Evolutionary conservation across 2,329 filamentous ascomycete species (phyloP).

Genomic region (Monosporascus sp.): DNA sequence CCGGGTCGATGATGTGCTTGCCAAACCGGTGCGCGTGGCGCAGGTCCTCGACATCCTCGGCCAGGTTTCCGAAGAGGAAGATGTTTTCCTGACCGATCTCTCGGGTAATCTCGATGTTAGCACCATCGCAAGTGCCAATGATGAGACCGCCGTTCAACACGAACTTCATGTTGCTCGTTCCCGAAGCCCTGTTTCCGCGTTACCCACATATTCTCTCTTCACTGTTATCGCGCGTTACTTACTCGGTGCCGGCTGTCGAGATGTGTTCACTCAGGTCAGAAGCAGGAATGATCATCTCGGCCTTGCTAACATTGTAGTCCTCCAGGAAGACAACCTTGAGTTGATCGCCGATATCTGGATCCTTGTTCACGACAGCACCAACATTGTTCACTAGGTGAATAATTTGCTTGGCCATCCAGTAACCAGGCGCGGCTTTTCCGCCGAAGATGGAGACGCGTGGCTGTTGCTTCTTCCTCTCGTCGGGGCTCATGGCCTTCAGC

Average conservation of each 20-base stretch:
- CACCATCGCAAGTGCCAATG: constrained; percentile 96
- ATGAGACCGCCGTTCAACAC: constrained; percentile 95
- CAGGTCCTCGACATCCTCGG: constrained; percentile 94
- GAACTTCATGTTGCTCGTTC: constrained; percentile 99
- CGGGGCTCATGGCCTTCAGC: constrained; percentile 78
- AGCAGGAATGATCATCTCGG: constrained; percentile 90
- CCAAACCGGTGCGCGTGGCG: constrained; percentile 86
- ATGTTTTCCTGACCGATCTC: constrained; percentile 97
- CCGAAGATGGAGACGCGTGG: constrained; percentile 94
- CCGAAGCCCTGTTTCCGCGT: constrained; percentile 47
- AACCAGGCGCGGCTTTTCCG: constrained; percentile 94
- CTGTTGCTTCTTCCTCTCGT: constrained; percentile 78
- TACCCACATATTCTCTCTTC: neutral
- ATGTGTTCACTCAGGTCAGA: constrained; percentile 98
- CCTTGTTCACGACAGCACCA: constrained; percentile 83
- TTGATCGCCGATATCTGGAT: constrained; percentile 84
- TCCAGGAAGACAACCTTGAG: constrained; percentile 96
- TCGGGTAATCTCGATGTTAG: constrained; percentile 96
- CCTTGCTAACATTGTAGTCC: constrained; percentile 99
- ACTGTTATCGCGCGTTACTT: constrained; percentile 22
- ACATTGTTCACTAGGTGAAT: constrained; percentile 96
- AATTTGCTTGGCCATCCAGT: constrained; percentile 99
- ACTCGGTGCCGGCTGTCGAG: constrained; percentile 93
- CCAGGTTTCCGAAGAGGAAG: constrained; percentile 94
- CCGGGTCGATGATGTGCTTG: constrained; percentile 68